Evolutionary conservation across 106 monocot species (phyloP).

Genomic region (Apostasia ramifera): DNA sequence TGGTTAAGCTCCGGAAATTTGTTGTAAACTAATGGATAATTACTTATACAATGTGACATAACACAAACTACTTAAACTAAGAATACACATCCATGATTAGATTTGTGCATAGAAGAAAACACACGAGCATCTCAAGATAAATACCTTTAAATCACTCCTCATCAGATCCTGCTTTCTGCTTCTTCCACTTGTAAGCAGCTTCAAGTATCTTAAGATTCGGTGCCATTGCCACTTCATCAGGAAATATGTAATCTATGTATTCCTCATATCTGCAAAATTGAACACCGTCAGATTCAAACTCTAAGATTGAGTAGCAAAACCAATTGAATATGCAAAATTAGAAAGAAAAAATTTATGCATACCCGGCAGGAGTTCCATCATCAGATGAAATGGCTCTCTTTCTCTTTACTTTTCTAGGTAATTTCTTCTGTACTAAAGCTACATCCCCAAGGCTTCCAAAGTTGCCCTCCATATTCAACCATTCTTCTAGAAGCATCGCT

Average conservation of each 20-base stretch:
- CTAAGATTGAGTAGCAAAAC: neutral
- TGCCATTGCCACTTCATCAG: slow-evolving; percentile 77
- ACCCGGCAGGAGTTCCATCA: slow-evolving; percentile 67
- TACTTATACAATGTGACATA: no score
- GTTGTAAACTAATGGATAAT: no score
- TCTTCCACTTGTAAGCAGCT: slow-evolving; percentile 95
- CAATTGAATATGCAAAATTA: neutral
- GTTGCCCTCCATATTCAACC: slow-evolving; percentile 64
- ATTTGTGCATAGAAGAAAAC: no score
- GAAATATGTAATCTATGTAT: slow-evolving; percentile 97
- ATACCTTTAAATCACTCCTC: slow-evolving; percentile 18
- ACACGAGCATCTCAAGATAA: neutral
- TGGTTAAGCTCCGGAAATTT: no score
- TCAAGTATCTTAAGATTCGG: slow-evolving; percentile 85
- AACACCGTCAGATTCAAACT: neutral
- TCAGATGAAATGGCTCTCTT: slow-evolving; percentile 81
- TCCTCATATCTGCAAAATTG: slow-evolving; percentile 72
- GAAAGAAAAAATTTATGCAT: slow-evolving; percentile 15
- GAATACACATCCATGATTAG: no score
- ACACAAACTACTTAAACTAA: no score
- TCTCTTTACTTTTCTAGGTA: slow-evolving; percentile 90
- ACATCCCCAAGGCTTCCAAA: slow-evolving; percentile 60
- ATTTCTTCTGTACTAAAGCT: slow-evolving; percentile 72
- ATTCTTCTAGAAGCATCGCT: slow-evolving; percentile 93
- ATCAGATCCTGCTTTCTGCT: slow-evolving; percentile 33